Evolutionary conservation across 2,329 filamentous ascomycete species (phyloP).

Genomic region (Alternaria conjuncta): DNA sequence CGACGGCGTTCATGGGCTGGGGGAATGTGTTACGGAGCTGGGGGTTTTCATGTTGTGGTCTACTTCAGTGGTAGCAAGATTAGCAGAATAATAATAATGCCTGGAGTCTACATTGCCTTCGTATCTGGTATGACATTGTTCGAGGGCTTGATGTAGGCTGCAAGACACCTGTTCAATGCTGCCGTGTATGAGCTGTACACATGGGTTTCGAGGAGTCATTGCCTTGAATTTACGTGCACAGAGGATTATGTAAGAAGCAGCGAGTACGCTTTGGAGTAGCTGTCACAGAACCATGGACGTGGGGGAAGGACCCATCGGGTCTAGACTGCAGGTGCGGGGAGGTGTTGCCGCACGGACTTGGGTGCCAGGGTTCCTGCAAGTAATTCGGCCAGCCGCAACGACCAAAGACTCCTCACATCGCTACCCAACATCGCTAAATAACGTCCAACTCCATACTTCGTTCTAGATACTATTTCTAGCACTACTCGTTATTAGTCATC

Average conservation of each 20-base stretch:
- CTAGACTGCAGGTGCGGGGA: conserved; percentile 12
- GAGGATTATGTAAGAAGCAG: background rate
- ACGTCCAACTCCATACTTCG: background rate
- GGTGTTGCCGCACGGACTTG: conserved; percentile 6
- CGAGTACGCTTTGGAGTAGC: too few species aligned
- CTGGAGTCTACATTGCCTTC: background rate
- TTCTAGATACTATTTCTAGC: background rate
- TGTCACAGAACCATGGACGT: background rate
- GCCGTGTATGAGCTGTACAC: background rate
- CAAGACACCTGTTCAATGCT: background rate
- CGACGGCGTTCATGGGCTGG: background rate
- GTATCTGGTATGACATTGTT: accelerated
- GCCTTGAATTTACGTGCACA: too few species aligned
- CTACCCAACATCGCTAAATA: background rate
- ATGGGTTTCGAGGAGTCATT: too few species aligned
- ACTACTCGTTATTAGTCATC: conserved; percentile 4
- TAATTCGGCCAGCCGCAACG: background rate
- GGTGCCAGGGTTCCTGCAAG: conserved; percentile 8
- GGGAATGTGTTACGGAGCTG: background rate
- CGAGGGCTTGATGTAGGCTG: background rate
- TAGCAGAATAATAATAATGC: background rate
- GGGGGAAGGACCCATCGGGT: background rate
- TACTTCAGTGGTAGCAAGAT: accelerated
- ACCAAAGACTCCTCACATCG: background rate
- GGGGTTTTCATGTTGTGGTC: background rate